Evolutionary conservation across 345 rosid genomes (phyloP).

Genomic region (Gossypium anomalum): DNA sequence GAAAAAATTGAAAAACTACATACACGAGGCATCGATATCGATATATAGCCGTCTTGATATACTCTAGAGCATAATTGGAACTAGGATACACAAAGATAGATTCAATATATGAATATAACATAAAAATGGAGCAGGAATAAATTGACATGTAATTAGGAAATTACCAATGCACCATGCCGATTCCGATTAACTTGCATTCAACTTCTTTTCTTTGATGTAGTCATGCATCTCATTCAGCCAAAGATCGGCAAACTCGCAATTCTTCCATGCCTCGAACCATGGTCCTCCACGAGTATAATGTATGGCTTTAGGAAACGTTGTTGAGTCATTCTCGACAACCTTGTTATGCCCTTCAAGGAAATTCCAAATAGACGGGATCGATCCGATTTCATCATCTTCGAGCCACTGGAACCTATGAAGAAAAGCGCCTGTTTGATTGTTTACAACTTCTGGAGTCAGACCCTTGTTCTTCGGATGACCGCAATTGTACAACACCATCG

Average conservation of each 20-base stretch:
- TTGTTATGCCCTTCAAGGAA: constrained; percentile 93
- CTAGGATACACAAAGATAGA: background rate
- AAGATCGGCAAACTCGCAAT: constrained; percentile 87
- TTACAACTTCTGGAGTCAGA: constrained; percentile 64
- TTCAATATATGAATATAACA: background rate
- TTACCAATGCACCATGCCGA: background rate
- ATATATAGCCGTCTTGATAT: background rate
- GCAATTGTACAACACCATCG: constrained; percentile 94
- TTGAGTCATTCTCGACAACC: constrained; percentile 55
- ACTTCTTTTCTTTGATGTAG: constrained; percentile 29
- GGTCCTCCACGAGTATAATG: constrained; percentile 98
- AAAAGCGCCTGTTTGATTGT: constrained; percentile 71
- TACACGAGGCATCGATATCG: background rate
- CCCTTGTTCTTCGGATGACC: constrained; percentile 84
- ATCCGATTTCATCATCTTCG: constrained; percentile 80
- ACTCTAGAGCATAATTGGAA: background rate
- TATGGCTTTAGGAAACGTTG: constrained; percentile 69
- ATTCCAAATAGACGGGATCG: constrained; percentile 84
- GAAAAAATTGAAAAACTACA: constrained; percentile 1
- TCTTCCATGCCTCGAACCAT: constrained; percentile 94
- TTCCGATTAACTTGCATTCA: constrained; percentile 13
- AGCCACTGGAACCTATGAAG: constrained; percentile 99
- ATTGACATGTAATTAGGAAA: background rate
- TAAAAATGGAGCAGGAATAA: constrained; percentile 6
- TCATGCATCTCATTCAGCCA: constrained; percentile 82